Conservation (phyloP, 306 rosid species). For the Vicia sativa region DNA sequence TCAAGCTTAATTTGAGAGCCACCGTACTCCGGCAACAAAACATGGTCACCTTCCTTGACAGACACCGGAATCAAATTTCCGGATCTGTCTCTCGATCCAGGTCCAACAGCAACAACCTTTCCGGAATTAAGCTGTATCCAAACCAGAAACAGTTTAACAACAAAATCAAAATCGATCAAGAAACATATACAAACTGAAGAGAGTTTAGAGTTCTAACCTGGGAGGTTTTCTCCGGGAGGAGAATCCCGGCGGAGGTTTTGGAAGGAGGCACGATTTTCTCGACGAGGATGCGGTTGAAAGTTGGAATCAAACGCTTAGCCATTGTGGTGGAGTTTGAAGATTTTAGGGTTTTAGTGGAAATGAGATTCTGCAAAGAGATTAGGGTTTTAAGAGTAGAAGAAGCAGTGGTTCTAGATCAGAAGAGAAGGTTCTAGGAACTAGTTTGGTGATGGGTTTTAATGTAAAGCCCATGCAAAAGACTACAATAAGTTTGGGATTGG, state of each 20-base stretch:
- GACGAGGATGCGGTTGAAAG: constrained; percentile 70
- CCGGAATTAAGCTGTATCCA: constrained; percentile 75
- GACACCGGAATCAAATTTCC: constrained; percentile 76
- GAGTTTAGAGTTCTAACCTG: constrained; percentile 50
- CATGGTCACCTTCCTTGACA: constrained; percentile 81
- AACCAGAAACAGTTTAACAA: constrained; percentile 4
- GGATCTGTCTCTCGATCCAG: constrained; percentile 66
- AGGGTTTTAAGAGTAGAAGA: constrained; percentile 22
- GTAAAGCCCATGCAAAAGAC: too few species aligned
- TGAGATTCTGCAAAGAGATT: too few species aligned
- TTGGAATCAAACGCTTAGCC: constrained; percentile 90
- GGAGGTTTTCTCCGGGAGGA: constrained; percentile 76
- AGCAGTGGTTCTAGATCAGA: constrained; percentile 38
- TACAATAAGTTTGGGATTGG: constrained; percentile 21
- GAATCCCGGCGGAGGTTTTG: constrained; percentile 80
- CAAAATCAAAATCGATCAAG: neutral
- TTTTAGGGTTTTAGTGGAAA: constrained; percentile 32
- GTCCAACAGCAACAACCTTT: constrained; percentile 83
- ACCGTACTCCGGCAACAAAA: constrained; percentile 89
- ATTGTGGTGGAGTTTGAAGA: constrained; percentile 32
- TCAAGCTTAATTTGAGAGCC: constrained; percentile 84
- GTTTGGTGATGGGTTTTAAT: neutral
- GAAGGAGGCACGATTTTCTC: constrained; percentile 87
- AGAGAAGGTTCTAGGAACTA: constrained; percentile 64
- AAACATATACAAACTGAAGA: neutral